Evolutionary conservation across 2,329 filamentous ascomycete genomes (phyloP).

Genomic region (Fusarium sp.): DNA sequence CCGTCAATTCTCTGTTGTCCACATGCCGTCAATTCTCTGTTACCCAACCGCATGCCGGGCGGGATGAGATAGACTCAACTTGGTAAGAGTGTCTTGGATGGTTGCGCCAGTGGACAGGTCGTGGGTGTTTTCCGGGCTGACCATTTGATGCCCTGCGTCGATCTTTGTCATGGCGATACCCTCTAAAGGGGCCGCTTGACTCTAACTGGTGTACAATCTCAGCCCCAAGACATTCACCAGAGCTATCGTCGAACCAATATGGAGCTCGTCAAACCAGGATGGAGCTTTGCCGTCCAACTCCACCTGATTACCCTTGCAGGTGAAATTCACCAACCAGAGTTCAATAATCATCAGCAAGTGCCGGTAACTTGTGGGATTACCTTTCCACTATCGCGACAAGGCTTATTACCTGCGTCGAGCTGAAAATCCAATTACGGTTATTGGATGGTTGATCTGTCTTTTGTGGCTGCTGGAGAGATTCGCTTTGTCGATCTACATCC

Average conservation of each 20-base stretch:
- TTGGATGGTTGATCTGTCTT: not conserved
- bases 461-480: constrained; percentile 15
- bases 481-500: constrained; percentile 24
- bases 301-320: constrained; percentile 20
- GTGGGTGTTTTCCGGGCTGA: constrained; percentile 18
- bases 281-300: constrained; percentile 13
- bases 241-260: constrained; percentile 14
- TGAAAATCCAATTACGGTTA: constrained; percentile 21
- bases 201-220: constrained; percentile 11
- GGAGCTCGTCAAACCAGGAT: constrained; percentile 16
- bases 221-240: constrained; percentile 23
- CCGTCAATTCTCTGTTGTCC: not conserved
- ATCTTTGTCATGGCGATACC: constrained; percentile 28
- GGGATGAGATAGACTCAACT: constrained; percentile 16
- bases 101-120: constrained; percentile 11
- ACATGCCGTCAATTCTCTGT: not conserved
- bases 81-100: constrained; percentile 38
- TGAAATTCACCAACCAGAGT: constrained; percentile 28
- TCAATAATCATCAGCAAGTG: constrained; percentile 28
- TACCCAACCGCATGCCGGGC: not conserved
- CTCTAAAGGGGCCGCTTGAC: constrained; percentile 2
- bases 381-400: constrained; percentile 9
- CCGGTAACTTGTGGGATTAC: constrained; percentile 16
- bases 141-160: constrained; percentile 8
- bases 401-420: constrained; percentile 20